phyloP scores from a whole-genome alignment of 352 stramenopile species.

The Pythium angustatum region DNA sequence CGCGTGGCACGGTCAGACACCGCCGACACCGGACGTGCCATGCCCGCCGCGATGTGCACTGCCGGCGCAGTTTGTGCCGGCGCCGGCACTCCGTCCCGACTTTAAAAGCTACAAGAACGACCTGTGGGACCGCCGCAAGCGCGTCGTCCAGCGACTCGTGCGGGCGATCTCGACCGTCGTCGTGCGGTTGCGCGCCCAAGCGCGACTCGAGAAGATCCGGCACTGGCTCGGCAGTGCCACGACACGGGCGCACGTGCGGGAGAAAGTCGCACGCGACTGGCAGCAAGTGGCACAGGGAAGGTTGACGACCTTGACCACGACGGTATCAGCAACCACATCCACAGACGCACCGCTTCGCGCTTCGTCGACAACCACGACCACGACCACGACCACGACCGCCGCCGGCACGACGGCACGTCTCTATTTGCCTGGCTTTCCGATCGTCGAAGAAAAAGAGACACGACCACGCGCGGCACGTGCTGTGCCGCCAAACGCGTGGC shows the following conservation, averaged over 20 bases:
- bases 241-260: conserved; percentile 53
- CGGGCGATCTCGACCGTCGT: conserved; percentile 76
- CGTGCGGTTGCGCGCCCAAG: conserved; percentile 58
- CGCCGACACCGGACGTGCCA: conserved; percentile 27
- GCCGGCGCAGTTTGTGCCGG: conserved; percentile 41
- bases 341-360: too few relatives aligned
- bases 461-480: conserved; percentile 35
- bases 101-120: conserved; percentile 91
- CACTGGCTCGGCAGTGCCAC: conserved; percentile 47
- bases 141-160: conserved; percentile 65
- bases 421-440: conserved; percentile 57
- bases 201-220: conserved; percentile 55
- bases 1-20: conserved; percentile 36
- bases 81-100: conserved; percentile 41
- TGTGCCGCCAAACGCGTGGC: conserved; percentile 39
- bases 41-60: conserved; percentile 38
- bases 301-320: too few relatives aligned
- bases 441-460: conserved; percentile 62
- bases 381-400: neutral
- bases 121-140: conserved; percentile 73
- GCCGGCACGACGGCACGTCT: conserved; percentile 2
- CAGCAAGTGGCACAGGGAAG: conserved; percentile 24
- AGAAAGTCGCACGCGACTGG: conserved; percentile 64
- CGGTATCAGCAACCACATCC: too few relatives aligned
- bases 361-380: neutral